These are phyloP conservation scores for Brassica carinata DNA, from an alignment of 345 rosid species.

Conservation along the genomic window DNA sequence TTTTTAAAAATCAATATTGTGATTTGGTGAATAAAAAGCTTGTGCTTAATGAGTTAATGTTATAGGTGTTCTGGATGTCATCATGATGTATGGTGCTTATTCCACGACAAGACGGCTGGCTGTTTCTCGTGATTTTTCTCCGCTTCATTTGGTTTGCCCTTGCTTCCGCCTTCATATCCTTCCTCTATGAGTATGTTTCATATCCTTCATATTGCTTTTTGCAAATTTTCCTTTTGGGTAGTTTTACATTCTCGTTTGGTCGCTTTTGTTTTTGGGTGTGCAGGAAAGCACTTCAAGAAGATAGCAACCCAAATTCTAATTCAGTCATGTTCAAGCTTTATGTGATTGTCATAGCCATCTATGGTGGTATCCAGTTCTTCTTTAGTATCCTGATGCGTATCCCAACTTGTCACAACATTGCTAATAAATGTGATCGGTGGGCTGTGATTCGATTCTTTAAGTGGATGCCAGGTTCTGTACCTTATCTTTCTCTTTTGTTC, in stretches of 20 bases:
- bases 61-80: slow-evolving; percentile 88
- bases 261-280: too few species aligned
- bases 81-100: slow-evolving; percentile 98
- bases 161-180: slow-evolving; percentile 72
- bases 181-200: too few species aligned
- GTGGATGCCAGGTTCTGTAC: slow-evolving; percentile 97
- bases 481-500: not conserved
- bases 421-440: slow-evolving; percentile 82
- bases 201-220: slow-evolving; percentile 14
- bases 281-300: too few species aligned
- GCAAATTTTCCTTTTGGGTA: slow-evolving; percentile 15
- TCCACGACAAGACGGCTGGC: slow-evolving; percentile 77
- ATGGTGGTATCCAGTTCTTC: slow-evolving; percentile 80
- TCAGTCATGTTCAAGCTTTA: slow-evolving; percentile 62
- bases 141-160: slow-evolving; percentile 80
- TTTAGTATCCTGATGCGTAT: slow-evolving; percentile 82
- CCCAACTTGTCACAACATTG: slow-evolving; percentile 74
- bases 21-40: slow-evolving; percentile 15
- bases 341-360: slow-evolving; percentile 71
- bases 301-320: slow-evolving; percentile 39
- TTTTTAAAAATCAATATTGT: too few species aligned
- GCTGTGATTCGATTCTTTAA: slow-evolving; percentile 71
- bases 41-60: slow-evolving; percentile 17
- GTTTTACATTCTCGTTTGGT: too few species aligned
- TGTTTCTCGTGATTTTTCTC: slow-evolving; percentile 76